These are phyloP conservation scores for Citropsis articulata DNA, from an alignment of 345 rosid genomes.

Conservation along the genomic window DNA sequence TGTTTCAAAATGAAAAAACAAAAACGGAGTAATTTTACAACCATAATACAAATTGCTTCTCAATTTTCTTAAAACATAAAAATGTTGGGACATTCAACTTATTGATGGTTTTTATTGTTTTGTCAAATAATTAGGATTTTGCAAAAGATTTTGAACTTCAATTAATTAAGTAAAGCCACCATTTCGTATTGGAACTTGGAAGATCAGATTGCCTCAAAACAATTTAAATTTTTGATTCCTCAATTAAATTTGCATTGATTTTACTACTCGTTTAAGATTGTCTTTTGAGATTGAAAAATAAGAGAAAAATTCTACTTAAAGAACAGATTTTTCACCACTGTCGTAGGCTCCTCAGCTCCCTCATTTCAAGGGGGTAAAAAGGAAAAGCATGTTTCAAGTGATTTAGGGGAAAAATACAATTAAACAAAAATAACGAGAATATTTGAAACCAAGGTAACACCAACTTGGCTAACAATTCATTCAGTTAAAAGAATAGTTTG, in stretches of 20 bases:
- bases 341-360: too few species aligned
- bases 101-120: too few species aligned
- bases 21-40: background rate
- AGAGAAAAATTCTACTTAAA: background rate
- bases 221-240: background rate
- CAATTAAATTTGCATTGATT: background rate
- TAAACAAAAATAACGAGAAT: background rate
- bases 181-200: background rate
- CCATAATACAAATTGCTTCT: background rate
- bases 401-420: background rate
- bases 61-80: background rate
- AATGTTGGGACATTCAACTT: too few species aligned
- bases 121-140: background rate
- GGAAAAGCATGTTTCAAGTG: background rate
- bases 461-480: background rate
- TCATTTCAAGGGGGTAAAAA: background rate
- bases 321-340: background rate
- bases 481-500: background rate
- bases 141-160: background rate
- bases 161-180: background rate
- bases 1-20: background rate
- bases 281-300: background rate
- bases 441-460: background rate
- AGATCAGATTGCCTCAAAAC: background rate
- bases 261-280: background rate